Evolutionary conservation across 2,329 filamentous ascomycete genomes (phyloP), one percentile per base, ranked within the genome.

Genomic region (Botrytis fabae): DNA sequence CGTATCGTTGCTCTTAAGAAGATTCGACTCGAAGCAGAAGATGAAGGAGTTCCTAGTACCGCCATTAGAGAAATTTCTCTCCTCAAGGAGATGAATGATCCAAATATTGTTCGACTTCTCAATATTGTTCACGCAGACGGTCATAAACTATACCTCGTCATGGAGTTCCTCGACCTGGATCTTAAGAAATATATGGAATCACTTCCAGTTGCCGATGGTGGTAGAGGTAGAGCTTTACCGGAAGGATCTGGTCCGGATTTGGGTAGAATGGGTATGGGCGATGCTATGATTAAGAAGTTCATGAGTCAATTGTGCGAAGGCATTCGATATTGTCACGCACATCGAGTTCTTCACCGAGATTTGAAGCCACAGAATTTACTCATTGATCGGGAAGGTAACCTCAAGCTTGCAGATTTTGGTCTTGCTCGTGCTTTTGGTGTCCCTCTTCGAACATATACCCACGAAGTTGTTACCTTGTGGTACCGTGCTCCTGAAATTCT

Each of bases 111-210:
- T 74, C 90, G 90, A 76, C 89, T 97, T 61, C 84, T 95, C 80
- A 97, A 97, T 85, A 97, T 97, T 77, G 94, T 97, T 70, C 94
- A 97, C 82, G 93, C 94, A 80, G 95, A 97, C 81, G 94, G 94
- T 73, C 93, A 97, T 85, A 97, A 97, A 85, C 89, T 97, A 69
- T 97, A 97, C 83, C 91, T 97, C 65, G 94, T 97, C 78, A 93
- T 95, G 76, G 94, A 97, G 82, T 97, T 93, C 83, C 91, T 97
- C 77, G 94, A 97, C 80, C 87, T 95, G 73, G 94, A 97, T 80
- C 86, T 97, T 78, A 97, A 97, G 86, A 97, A 97, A 83, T 97
- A 97, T 83, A 97, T 97, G 94, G 94, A 97, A 83, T 89, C 94
- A 10, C 87, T 97, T 61, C 94, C 94, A 6, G 90, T 95, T 73